These are phyloP conservation scores for Candida tropicalis DNA, from an alignment of 1,139 yeast species.

Conservation along the genomic window DNA sequence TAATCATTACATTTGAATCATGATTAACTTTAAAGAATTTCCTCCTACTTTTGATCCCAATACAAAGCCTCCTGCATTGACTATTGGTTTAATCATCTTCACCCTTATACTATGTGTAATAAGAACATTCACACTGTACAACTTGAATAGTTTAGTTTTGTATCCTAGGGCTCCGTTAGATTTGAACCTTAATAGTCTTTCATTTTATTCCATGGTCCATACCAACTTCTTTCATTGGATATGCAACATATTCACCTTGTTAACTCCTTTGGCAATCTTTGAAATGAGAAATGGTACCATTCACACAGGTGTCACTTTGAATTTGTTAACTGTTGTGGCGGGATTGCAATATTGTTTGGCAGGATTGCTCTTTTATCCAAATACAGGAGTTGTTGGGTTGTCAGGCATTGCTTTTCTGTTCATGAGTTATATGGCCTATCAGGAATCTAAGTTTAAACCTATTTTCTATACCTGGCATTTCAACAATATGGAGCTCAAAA, in stretches of 20 bases:
- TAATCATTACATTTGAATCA: background rate
- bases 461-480: conserved; percentile 25
- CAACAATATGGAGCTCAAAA: conserved; percentile 21
- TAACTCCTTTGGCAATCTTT: conserved; percentile 65
- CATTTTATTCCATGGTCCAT: conserved; percentile 80
- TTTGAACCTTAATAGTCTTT: conserved; percentile 62
- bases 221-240: conserved; percentile 60
- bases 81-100: conserved; percentile 66
- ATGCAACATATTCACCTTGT: conserved; percentile 60
- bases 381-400: conserved; percentile 61
- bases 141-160: conserved; percentile 32
- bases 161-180: conserved; percentile 59
- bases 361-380: conserved; percentile 57
- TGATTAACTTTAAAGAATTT: conserved; percentile 6
- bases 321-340: conserved; percentile 69
- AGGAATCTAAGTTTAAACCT: conserved; percentile 58
- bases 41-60: conserved; percentile 7
- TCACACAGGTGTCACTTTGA: conserved; percentile 80
- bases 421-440: conserved; percentile 61
- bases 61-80: conserved; percentile 54
- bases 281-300: conserved; percentile 84
- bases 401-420: conserved; percentile 80
- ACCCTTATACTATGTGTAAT: conserved; percentile 37
- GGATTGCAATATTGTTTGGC: conserved; percentile 66
- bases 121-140: conserved; percentile 24